Conservation (phyloP, 495 filamentous ascomycete genomes). For the Penicillium atrosanguineum region DNA sequence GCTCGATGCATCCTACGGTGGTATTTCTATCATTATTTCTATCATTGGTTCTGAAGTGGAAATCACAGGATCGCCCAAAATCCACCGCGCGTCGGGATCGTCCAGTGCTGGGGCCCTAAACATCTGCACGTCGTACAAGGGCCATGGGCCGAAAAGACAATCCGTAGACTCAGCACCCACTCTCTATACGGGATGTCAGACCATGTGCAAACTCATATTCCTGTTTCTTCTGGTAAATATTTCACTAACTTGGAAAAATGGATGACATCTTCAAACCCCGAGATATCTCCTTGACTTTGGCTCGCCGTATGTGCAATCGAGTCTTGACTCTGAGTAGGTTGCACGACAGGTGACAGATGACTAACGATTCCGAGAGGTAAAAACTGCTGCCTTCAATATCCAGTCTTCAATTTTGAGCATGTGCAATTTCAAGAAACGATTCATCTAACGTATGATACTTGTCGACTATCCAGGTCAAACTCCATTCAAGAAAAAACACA, state of each 20-base stretch:
- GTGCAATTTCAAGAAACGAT: too few species aligned
- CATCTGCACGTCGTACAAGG: constrained; percentile 23
- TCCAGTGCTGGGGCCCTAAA: constrained; percentile 1
- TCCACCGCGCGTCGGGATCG: constrained; percentile 1
- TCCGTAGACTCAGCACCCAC: neutral
- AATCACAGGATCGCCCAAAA: constrained; percentile 5
- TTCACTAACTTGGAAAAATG: too few species aligned
- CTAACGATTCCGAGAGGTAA: constrained; percentile 6
- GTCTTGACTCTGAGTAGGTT: constrained; percentile 15
- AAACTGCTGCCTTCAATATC: neutral
- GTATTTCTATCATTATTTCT: neutral
- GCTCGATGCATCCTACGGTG: neutral
- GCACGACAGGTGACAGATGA: constrained; percentile 13
- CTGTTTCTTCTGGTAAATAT: too few species aligned
- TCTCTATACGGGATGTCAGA: neutral
- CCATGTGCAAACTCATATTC: neutral
- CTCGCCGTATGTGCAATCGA: neutral
- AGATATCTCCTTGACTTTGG: too few species aligned
- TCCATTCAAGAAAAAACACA: too few species aligned
- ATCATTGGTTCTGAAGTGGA: neutral
- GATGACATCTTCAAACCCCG: too few species aligned
- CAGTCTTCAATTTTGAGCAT: neutral
- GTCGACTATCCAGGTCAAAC: neutral
- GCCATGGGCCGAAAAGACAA: constrained; percentile 13
- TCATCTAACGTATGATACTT: too few species aligned